phyloP scores from a whole-genome alignment of 2,329 filamentous ascomycete genomes.

The Ophiosphaerella herpotricha region DNA sequence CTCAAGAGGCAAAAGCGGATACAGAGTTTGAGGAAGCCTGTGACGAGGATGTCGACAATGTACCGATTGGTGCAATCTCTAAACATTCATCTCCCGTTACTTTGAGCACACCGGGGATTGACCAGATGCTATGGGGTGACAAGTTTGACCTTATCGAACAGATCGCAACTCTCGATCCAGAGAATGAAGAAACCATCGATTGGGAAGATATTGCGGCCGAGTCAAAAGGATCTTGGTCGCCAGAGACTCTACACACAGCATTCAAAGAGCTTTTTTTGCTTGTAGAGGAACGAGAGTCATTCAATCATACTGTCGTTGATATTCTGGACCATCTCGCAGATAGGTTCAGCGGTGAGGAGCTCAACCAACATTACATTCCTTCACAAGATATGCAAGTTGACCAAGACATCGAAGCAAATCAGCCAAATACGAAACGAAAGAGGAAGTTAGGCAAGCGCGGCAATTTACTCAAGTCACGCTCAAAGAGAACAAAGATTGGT shows the following conservation, averaged over 20 bases:
- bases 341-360: conserved; percentile 9
- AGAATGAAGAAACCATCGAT: conserved; percentile 39
- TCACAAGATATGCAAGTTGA: not conserved
- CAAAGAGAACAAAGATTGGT: not conserved
- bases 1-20: too few species aligned
- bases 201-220: conserved; percentile 30
- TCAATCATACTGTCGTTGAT: conserved; percentile 20
- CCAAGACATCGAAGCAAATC: not conserved
- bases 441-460: conserved; percentile 2
- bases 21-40: not conserved
- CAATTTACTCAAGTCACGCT: not conserved
- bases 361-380: conserved; percentile 19
- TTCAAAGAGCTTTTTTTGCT: conserved; percentile 18
- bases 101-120: conserved; percentile 2
- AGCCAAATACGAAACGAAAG: conserved; percentile 11
- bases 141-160: conserved; percentile 48
- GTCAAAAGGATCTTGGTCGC: conserved; percentile 16
- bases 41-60: not conserved
- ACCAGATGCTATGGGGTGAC: conserved; percentile 48
- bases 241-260: conserved; percentile 28
- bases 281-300: conserved; percentile 6
- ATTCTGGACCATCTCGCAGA: conserved; percentile 23
- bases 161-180: conserved; percentile 25
- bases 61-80: not conserved
- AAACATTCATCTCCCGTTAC: not conserved